phyloP scores from a whole-genome alignment of 1,284 basidiomycete genomes.

The Tilletia setariae region DNA sequence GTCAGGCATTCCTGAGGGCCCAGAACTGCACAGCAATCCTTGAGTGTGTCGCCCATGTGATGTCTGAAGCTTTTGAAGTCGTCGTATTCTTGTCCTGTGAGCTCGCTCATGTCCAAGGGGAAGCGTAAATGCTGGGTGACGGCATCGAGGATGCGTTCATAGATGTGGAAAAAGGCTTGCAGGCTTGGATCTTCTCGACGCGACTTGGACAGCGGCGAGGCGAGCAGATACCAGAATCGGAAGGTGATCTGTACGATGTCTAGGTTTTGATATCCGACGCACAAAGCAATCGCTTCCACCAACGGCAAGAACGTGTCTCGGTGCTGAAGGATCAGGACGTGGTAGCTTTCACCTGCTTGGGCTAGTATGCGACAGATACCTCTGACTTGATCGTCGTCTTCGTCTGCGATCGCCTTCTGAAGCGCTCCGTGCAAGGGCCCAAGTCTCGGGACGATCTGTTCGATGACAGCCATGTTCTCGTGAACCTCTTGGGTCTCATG shows the following conservation, averaged over 20 bases:
- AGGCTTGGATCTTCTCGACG: constrained; percentile 21
- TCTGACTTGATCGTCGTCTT: constrained; percentile 82
- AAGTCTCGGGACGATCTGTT: constrained; percentile 71
- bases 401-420: constrained; percentile 55
- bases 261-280: constrained; percentile 85
- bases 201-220: constrained; percentile 27
- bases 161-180: constrained; percentile 71
- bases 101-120: constrained; percentile 66
- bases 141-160: constrained; percentile 75
- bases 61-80: constrained; percentile 93
- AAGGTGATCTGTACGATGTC: constrained; percentile 98
- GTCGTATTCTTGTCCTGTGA: constrained; percentile 82
- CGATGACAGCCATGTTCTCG: constrained; percentile 84
- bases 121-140: constrained; percentile 92
- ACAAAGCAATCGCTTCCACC: constrained; percentile 89
- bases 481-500: constrained; percentile 98
- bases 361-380: constrained; percentile 88
- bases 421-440: constrained; percentile 38
- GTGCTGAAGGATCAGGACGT: constrained; percentile 81
- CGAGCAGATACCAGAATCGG: constrained; percentile 86
- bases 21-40: constrained; percentile 95
- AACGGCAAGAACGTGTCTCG: constrained; percentile 86
- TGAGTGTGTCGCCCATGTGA: constrained; percentile 97
- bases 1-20: constrained; percentile 80
- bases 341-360: constrained; percentile 94